Evolutionary conservation across 306 rosid genomes (phyloP), one percentile per base, ranked within the genome.

Genomic region (Quercus parvula): DNA sequence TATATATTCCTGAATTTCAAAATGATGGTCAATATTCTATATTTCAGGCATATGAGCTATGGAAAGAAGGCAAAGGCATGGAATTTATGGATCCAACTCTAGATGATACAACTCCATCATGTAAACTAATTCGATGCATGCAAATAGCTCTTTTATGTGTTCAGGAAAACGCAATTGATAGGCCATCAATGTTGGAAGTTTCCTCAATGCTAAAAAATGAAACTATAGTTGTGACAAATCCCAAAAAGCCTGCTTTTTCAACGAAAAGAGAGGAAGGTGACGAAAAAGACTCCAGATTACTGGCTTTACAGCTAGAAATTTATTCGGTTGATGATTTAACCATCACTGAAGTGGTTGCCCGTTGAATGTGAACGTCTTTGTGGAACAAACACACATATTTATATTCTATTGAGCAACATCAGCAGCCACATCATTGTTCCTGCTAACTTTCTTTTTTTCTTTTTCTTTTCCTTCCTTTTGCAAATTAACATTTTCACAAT

Each of bases 151-250:
- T 87, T n/a, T 70, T 84, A 31, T 86, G 87, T 11, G 85, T 80
- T 12, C 85, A 81, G 13, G 84, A 81, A 57, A 72, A 72, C 11
- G 77, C 88, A 12, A 56, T 35, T 24, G 90, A 77, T 27, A 79
- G 90, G 74, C 90, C 90, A 18, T 62, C 86, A 22, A 75, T 84
- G 80, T 52, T 87, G 58, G 71, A 83, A 76, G 70, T 85, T 54
- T 75, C 44, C 19, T 78, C 83, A 7, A 82, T 87, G 88, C 73
- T 87, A 17, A 85, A 76, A 54, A 85, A 19, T 7, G 81, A 85
- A 57, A 67, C 28, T 49, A 49, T 6, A 0, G 4, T 15, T 41
- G 2, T 75, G 1, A 17, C 5, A 2, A 30, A 6, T 5, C 88
- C 87, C 9, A 66, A 82, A 52, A 76, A 9, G 25, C 88, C 88